Evolutionary conservation across 225 moss, liverwort and hornwort species (phyloP).

Genomic region (Pleurozium schreberi): DNA sequence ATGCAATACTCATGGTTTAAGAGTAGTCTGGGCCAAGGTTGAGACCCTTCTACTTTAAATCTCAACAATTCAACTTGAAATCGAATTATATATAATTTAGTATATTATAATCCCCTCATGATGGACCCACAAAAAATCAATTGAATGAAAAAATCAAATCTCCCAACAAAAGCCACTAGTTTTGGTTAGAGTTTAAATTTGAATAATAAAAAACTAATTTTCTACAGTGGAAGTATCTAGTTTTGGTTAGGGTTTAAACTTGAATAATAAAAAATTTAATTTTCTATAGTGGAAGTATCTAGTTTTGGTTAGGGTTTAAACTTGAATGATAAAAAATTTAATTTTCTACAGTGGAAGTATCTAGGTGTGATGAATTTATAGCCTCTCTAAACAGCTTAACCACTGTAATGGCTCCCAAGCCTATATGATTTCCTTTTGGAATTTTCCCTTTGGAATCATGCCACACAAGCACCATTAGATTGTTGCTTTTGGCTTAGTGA

Average conservation of each 20-base stretch:
- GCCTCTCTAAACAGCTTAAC: not conserved
- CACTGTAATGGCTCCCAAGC: too few species aligned
- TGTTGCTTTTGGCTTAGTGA: too few species aligned
- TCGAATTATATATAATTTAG: not conserved
- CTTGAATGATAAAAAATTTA: not conserved
- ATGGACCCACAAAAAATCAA: too few species aligned
- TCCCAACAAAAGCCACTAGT: not conserved
- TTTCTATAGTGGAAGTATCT: not conserved
- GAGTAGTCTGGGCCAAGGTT: too few species aligned
- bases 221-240: not conserved
- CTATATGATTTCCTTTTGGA: too few species aligned
- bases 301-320: not conserved
- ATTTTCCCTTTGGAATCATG: not conserved
- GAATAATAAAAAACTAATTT: not conserved
- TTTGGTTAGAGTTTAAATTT: not conserved
- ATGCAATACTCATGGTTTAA: not conserved
- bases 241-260: not conserved
- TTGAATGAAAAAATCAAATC: not conserved
- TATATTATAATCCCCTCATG: not conserved
- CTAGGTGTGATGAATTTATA: not conserved
- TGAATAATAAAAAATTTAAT: not conserved
- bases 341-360: not conserved
- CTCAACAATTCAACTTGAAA: not conserved
- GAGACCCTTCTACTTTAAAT: not conserved
- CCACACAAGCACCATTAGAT: not conserved